Base-by-base conservation (phyloP, 768 basidiomycete species). In the Erythrobasidium yunnanense region DNA sequence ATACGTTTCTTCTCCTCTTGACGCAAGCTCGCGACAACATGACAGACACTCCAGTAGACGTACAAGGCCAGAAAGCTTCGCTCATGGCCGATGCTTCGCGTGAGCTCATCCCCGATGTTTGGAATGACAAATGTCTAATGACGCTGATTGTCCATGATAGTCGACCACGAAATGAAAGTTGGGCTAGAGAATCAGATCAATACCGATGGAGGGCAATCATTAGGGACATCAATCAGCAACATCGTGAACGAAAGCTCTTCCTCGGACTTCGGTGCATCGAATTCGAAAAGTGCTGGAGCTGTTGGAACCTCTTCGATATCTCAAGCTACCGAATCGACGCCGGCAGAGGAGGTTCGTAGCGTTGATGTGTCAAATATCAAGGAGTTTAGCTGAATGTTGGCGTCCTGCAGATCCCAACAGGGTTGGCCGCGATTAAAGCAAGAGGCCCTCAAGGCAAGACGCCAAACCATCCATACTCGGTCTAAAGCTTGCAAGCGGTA, bases 101-200 rank as follows among this genome's bases (percentile, higher is more conserved):
- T 58, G n/a, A 58, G 56, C 47, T 34, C 8, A 52, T 20, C 50
- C 11, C 11, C 50, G 50, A 11, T 8, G 11, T 8, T 20, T 11
- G 8, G 50, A 52, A 30, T 52, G 38, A 33, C 13, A 57, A 7
- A 27, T 38, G 22, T 49, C 4, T 32, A 49, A 11, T 27, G 42
- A 17, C 30, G 18, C 4, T 50, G 38, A 18, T 45, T 15, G 22
- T 38, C 17, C 22, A 25, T 58, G 55, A 46, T 32, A 63, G 49
- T 46, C 32, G 60, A 51, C 32, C 29, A 30, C 15, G 60, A 51
- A 34, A 63, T 17, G 32, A 46, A 51, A 18, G 46, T 63, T 34
- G 30, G 45, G 23, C 25, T 63, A 18, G 47, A 63, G 32, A 63
- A 63, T 22, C 60, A 63, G 47, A 27, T 63, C 47, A 63, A 63